Conservation (phyloP, 495 filamentous ascomycete species). For the Penicillium arizonense region DNA sequence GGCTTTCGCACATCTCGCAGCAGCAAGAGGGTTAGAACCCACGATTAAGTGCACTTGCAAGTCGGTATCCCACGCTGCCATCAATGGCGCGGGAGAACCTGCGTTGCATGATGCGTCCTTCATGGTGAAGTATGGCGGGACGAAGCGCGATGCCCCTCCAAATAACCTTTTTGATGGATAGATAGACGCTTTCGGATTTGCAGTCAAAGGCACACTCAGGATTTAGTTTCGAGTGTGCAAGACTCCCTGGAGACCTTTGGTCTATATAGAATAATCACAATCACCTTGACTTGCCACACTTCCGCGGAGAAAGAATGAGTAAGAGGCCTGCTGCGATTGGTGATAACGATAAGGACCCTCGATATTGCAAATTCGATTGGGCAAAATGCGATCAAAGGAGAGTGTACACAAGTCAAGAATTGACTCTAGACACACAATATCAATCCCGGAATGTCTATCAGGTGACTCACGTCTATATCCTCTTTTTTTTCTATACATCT, state of each 20-base stretch:
- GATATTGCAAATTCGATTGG: too few relatives aligned
- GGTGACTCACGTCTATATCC: too few relatives aligned
- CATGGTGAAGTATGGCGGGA: slow-evolving; percentile 26
- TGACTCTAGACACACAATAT: neutral
- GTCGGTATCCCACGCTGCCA: slow-evolving; percentile 73
- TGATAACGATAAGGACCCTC: slow-evolving; percentile 25
- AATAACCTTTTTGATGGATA: neutral
- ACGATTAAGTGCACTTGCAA: slow-evolving; percentile 83
- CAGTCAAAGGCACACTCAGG: neutral
- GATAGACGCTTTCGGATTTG: neutral
- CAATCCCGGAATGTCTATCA: neutral
- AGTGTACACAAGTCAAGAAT: neutral
- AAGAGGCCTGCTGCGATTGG: slow-evolving; percentile 23
- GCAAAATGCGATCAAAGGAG: too few relatives aligned
- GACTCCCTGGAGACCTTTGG: neutral
- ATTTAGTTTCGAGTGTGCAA: neutral
- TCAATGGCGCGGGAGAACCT: slow-evolving; percentile 47
- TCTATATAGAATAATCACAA: neutral
- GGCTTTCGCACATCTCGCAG: slow-evolving; percentile 75
- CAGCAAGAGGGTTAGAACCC: slow-evolving; percentile 83
- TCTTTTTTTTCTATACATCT: slow-evolving; percentile 17
- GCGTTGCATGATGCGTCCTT: slow-evolving; percentile 30
- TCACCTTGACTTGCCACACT: slow-evolving; percentile 2
- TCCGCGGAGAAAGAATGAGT: slow-evolving; percentile 36
- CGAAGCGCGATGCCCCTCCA: slow-evolving; percentile 22